A percentile compares a stretch with the other conserved stretches of the same genome.
phyloP scores from a whole-genome alignment of 1,284 basidiomycete species.

The Ganoderma sinense region DNA sequence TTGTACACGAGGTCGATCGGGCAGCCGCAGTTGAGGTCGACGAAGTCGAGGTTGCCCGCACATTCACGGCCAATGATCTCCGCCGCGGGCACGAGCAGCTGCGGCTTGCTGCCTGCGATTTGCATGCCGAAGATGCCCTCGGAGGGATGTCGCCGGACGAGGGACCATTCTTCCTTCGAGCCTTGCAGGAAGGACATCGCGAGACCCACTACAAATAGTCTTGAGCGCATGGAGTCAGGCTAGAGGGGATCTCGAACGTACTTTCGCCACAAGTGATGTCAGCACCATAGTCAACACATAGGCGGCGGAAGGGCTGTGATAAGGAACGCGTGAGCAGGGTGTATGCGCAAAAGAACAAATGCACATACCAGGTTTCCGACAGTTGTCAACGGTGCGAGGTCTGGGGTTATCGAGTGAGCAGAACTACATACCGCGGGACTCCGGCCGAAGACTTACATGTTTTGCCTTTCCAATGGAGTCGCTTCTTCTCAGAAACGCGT shows the following conservation, averaged over 20 bases:
- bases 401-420: slow-evolving; percentile 47
- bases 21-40: slow-evolving; percentile 96
- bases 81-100: slow-evolving; percentile 81
- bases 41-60: slow-evolving; percentile 79
- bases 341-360: neutral
- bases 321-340: neutral
- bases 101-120: slow-evolving; percentile 81
- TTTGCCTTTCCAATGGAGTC: slow-evolving; percentile 87
- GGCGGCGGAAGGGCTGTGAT: slow-evolving; percentile 88
- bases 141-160: slow-evolving; percentile 87
- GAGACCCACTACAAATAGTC: slow-evolving; percentile 69
- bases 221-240: neutral
- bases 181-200: slow-evolving; percentile 84
- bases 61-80: slow-evolving; percentile 84
- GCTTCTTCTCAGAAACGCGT: slow-evolving; percentile 85
- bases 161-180: slow-evolving; percentile 91
- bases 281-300: slow-evolving; percentile 88
- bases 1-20: slow-evolving; percentile 97
- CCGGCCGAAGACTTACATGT: slow-evolving; percentile 66
- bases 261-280: slow-evolving; percentile 98
- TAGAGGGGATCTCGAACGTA: slow-evolving; percentile 40
- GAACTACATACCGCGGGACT: neutral
- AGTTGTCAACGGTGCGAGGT: slow-evolving; percentile 94
- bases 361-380: slow-evolving; percentile 88
- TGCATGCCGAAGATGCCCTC: slow-evolving; percentile 95